Percentiles rank a stretch among this genome's conserved stretches.
Evolutionary conservation across 1,284 basidiomycete genomes (phyloP).

Genomic region (Sutorius eximius): DNA sequence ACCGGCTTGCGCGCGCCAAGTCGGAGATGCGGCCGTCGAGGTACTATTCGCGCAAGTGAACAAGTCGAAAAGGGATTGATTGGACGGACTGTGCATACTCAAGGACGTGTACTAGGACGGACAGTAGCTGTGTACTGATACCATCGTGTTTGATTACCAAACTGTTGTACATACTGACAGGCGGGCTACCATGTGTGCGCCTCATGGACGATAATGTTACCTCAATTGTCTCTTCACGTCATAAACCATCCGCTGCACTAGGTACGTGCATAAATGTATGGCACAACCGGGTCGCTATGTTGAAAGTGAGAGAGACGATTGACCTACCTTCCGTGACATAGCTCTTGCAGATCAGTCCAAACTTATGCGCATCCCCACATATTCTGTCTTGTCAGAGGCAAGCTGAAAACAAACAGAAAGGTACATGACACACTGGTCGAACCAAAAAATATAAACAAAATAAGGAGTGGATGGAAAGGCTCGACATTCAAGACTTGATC

Average conservation of each 20-base stretch:
- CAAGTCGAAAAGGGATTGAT: too few relatives aligned
- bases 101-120: not conserved
- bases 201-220: not conserved
- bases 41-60: slow-evolving; percentile 16
- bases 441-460: too few relatives aligned
- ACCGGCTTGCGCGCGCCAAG: slow-evolving; percentile 25
- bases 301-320: too few relatives aligned
- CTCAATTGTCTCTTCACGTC: not conserved
- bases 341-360: too few relatives aligned
- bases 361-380: too few relatives aligned
- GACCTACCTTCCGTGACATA: too few relatives aligned
- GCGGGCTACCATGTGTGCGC: not conserved
- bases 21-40: slow-evolving; percentile 28
- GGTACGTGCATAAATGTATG: too few relatives aligned
- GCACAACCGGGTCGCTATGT: too few relatives aligned
- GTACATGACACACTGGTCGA: slow-evolving; percentile 2
- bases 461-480: not conserved
- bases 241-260: too few relatives aligned
- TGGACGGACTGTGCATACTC: too few relatives aligned
- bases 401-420: not conserved
- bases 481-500: not conserved
- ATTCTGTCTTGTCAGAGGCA: too few relatives aligned
- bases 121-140: not conserved
- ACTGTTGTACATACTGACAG: not conserved
- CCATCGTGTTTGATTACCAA: not conserved